Conservation (phyloP, 139 green algal species). For the Chlorella sp. region DNA sequence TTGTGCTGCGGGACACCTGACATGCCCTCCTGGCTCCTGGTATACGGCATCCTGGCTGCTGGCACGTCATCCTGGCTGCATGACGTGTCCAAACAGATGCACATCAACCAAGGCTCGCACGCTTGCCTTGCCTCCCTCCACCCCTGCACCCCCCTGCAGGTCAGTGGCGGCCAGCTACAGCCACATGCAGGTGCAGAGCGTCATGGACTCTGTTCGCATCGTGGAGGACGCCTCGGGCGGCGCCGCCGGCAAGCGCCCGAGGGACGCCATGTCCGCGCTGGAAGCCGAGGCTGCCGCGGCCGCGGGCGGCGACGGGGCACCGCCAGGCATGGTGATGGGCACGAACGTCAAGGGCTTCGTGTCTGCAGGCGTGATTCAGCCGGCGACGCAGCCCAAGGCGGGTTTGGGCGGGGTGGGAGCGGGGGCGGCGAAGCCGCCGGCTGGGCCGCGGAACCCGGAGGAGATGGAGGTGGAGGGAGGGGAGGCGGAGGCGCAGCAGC, state of each 20-base stretch:
- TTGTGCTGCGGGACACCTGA: too few relatives aligned
- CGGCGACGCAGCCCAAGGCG: conserved; percentile 12
- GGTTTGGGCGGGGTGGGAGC: background rate
- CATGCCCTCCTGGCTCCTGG: too few relatives aligned
- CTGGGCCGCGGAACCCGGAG: conserved; percentile 80
- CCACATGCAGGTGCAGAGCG: conserved; percentile 54
- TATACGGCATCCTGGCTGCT: too few relatives aligned
- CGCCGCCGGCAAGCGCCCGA: background rate
- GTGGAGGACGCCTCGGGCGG: conserved; percentile 1
- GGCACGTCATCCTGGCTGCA: too few relatives aligned
- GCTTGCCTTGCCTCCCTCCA: background rate
- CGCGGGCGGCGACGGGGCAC: conserved; percentile 27
- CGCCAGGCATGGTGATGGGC: conserved; percentile 20
- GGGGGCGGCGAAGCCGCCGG: background rate
- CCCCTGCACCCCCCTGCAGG: conserved; percentile 9
- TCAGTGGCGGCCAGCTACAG: conserved; percentile 68
- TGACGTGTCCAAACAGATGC: too few relatives aligned
- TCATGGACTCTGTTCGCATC: conserved; percentile 21
- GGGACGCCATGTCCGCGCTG: conserved; percentile 8
- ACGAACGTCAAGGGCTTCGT: conserved; percentile 75
- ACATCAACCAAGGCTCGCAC: too few relatives aligned
- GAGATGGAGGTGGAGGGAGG: conserved; percentile 84
- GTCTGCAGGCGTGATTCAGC: conserved; percentile 65
- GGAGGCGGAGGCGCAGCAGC: conserved; percentile 50
- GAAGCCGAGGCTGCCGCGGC: background rate